Evolutionary conservation across 2,329 filamentous ascomycete species (phyloP).

Genomic region (Fulvia fulva): DNA sequence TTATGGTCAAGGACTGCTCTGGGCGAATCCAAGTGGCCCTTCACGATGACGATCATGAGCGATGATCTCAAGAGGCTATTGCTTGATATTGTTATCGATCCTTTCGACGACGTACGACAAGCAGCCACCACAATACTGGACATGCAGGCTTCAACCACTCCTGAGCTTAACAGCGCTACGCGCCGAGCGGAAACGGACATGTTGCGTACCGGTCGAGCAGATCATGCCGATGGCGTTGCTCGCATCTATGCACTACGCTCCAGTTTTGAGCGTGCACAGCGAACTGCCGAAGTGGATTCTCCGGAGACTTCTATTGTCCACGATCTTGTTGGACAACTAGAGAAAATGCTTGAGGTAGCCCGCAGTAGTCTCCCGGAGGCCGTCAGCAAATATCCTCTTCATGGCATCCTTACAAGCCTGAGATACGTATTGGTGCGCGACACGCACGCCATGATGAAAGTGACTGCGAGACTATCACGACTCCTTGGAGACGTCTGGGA

Average conservation of each 20-base stretch:
- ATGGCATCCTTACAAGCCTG: constrained; percentile 36
- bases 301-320: constrained; percentile 50
- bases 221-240: constrained; percentile 88
- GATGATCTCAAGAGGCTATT: constrained; percentile 56
- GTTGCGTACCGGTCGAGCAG: constrained; percentile 72
- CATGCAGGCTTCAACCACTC: constrained; percentile 1
- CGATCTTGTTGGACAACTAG: constrained; percentile 57
- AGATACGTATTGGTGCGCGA: constrained; percentile 24
- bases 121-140: constrained; percentile 46
- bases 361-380: constrained; percentile 63
- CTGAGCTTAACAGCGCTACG: not conserved
- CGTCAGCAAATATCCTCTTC: constrained; percentile 44
- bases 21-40: constrained; percentile 49
- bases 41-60: constrained; percentile 44
- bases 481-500: constrained; percentile 68
- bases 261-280: not conserved
- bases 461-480: not conserved
- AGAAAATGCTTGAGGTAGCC: constrained; percentile 61
- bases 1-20: constrained; percentile 47
- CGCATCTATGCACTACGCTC: constrained; percentile 61
- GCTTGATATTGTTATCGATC: constrained; percentile 77
- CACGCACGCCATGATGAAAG: not conserved
- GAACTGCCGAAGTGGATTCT: not conserved
- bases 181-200: constrained; percentile 52
- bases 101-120: constrained; percentile 84